These are phyloP conservation scores for Aspergillus niger DNA, from an alignment of 2,329 filamentous ascomycete genomes.

Conservation along the genomic window DNA sequence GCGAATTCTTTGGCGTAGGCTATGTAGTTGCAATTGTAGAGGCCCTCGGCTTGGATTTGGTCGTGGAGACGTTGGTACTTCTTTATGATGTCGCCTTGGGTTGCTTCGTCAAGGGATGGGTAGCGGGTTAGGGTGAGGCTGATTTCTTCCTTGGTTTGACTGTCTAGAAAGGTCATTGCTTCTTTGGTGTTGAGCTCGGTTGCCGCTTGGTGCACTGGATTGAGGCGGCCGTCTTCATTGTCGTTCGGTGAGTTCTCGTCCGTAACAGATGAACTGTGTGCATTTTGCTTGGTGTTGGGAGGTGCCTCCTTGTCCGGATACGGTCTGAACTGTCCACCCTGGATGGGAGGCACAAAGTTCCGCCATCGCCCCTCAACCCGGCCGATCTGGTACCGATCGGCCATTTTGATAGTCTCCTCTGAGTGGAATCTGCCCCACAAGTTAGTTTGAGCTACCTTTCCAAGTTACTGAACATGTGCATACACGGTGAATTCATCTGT, in stretches of 20 bases:
- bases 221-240: not conserved
- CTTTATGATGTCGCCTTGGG: slow-evolving; percentile 70
- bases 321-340: slow-evolving; percentile 72
- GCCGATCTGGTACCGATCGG: slow-evolving; percentile 80
- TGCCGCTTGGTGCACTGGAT: not conserved
- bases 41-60: slow-evolving; percentile 59
- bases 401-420: slow-evolving; percentile 67
- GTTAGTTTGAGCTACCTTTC: slow-evolving; percentile 17
- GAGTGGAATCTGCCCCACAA: slow-evolving; percentile 71
- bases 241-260: not conserved
- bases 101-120: slow-evolving; percentile 69
- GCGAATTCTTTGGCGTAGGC: slow-evolving; percentile 70
- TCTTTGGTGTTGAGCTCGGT: slow-evolving; percentile 11
- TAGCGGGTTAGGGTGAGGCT: slow-evolving; percentile 60
- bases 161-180: slow-evolving; percentile 19
- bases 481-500: slow-evolving; percentile 90
- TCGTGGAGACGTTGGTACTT: slow-evolving; percentile 49
- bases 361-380: slow-evolving; percentile 75
- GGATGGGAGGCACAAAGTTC: slow-evolving; percentile 86
- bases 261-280: no score
- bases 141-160: slow-evolving; percentile 16
- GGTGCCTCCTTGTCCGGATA: no score
- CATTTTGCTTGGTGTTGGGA: not conserved
- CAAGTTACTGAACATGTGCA: not conserved
- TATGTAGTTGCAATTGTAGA: slow-evolving; percentile 78